A percentile compares a stretch with the other conserved stretches of the same genome.
Evolutionary conservation across 306 rosid species (phyloP).

Genomic region (Vigna mungo): DNA sequence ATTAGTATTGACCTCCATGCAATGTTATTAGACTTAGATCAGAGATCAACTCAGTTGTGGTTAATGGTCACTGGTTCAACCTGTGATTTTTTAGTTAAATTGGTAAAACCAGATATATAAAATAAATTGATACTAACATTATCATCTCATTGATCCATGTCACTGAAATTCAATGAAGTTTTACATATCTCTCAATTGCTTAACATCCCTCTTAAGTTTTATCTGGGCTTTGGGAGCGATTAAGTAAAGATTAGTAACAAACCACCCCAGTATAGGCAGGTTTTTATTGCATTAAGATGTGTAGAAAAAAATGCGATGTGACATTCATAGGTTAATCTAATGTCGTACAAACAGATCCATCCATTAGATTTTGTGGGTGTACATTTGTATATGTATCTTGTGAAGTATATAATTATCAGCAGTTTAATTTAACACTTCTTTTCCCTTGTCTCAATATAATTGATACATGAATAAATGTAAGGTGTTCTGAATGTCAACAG

Average conservation of each 20-base stretch:
- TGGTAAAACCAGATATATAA: neutral
- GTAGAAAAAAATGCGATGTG: neutral
- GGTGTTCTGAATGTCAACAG: conserved; percentile 48
- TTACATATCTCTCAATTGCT: neutral
- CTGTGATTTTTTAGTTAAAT: neutral
- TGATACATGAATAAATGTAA: conserved; percentile 20
- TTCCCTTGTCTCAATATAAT: neutral
- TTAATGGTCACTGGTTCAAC: neutral
- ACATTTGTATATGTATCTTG: neutral
- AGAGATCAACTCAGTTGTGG: neutral
- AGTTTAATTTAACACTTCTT: neutral
- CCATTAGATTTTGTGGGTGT: neutral
- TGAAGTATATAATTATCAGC: neutral
- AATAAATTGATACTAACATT: neutral
- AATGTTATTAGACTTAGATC: neutral
- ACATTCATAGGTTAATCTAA: conserved; percentile 22
- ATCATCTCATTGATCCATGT: neutral
- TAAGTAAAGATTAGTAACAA: neutral
- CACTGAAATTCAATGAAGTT: neutral
- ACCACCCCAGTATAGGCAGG: neutral
- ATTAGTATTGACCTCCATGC: neutral
- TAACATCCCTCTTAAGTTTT: neutral
- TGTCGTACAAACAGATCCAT: neutral
- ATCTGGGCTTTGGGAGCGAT: neutral
- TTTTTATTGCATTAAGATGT: neutral